Base-by-base conservation (phyloP, 768 basidiomycete species). In the Cantharellus anzutake region DNA sequence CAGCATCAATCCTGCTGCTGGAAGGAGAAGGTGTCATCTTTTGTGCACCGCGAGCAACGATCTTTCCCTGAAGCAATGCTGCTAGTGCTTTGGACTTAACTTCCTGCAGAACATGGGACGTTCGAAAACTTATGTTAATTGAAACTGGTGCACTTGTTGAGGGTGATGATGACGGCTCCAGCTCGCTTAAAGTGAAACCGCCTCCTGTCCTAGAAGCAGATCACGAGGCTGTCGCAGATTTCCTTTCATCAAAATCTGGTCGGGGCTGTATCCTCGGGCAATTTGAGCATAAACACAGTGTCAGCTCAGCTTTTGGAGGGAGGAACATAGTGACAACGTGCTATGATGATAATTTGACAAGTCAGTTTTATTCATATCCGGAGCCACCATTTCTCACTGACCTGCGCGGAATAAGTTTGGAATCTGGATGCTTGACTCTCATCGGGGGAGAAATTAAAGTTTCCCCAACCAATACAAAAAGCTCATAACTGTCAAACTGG, bases 1-100 rank as follows among this genome's bases (percentile, higher is more conserved):
- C 60, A 90, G 86, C 65, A 66, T 91, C 60, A 91, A 91, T 66
- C 86, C 88, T 0, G n/a, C n/a, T n/a, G n/a, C n/a, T n/a, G 76
- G 74, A 0, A 74, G 77, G 34, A 78, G n/a, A n/a, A n/a, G n/a
- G n/a, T n/a, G 82, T 0, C 71, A 82, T 61, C 78, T 82, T 58
- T 65, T 91, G 51, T 70, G 88, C 57, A 86, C 85, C 0, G 81
- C 86, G 0, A 87, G 84, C 55, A 91, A 91, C 64, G 82, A 73
- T 63, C 81, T 84, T 41, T 70, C 69, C 40, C 65, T 90, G 41
- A 88, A 39, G 35, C 58, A 57, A n/a, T 5, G 20, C 41, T 40
- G 38, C 5, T 41, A 16, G 3, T 41, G 41, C n/a, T 34, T n/a
- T 11, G 34, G 5, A 14, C 44, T 2, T 29, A 7, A 20, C 48